These are phyloP conservation scores for Silene conica DNA, from an alignment of 148 eudicot species.

Conservation along the genomic window DNA sequence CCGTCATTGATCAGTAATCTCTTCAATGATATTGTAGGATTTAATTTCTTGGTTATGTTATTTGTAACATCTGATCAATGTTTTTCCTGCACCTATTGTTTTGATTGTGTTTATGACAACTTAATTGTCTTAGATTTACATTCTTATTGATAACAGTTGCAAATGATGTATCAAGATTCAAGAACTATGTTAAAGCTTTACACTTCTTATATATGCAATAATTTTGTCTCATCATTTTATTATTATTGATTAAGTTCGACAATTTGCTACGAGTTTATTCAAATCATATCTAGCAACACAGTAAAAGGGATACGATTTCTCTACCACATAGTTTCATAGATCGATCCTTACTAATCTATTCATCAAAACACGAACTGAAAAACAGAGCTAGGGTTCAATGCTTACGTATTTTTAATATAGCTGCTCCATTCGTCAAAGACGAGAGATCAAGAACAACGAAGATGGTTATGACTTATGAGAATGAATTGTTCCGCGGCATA, in stretches of 20 bases:
- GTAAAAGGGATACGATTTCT: neutral
- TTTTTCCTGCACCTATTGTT: neutral
- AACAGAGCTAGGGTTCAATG: neutral
- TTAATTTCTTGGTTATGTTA: neutral
- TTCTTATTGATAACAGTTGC: neutral
- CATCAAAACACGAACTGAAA: neutral
- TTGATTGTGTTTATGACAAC: neutral
- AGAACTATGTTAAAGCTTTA: neutral
- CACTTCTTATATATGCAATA: neutral
- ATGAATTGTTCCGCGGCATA: constrained; percentile 68
- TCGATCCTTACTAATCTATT: neutral
- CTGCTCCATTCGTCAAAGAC: constrained; percentile 55
- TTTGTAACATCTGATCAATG: neutral
- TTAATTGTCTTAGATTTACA: neutral
- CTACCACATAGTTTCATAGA: constrained; percentile 1
- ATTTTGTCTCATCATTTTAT: neutral
- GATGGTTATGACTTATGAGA: constrained; percentile 74
- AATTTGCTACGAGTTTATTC: too few relatives aligned
- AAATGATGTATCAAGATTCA: neutral
- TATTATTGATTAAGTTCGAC: neutral
- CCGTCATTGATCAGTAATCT: constrained; percentile 1
- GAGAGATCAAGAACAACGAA: constrained; percentile 48
- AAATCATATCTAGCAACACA: neutral
- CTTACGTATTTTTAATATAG: constrained; percentile 58
- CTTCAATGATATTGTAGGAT: neutral